phyloP scores from a whole-genome alignment of 768 basidiomycete genomes.

The Leccinum ochraceum region DNA sequence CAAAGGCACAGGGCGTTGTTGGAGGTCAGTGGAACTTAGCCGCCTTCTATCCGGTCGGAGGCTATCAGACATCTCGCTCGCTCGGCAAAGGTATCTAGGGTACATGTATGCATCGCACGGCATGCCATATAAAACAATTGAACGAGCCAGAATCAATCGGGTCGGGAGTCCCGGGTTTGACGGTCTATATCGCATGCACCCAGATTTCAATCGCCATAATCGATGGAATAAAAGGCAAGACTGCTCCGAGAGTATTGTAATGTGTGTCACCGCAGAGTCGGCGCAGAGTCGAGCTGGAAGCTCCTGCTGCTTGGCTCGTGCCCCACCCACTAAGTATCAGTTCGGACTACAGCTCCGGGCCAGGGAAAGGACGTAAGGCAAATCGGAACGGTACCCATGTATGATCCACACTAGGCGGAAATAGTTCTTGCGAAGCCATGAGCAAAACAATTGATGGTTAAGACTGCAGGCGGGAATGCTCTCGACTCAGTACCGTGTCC shows the following conservation, averaged over 20 bases:
- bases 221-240: background rate
- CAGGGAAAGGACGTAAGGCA: background rate
- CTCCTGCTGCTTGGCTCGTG: background rate
- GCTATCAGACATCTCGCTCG: background rate
- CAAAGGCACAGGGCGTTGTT: background rate
- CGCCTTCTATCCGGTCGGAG: background rate
- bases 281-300: constrained; percentile 1
- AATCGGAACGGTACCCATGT: background rate
- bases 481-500: background rate
- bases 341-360: background rate
- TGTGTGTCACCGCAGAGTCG: background rate
- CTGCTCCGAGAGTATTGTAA: background rate
- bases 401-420: background rate
- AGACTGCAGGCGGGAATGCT: background rate
- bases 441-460: no score
- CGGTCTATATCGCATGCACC: background rate
- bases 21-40: no score
- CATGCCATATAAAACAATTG: background rate
- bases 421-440: background rate
- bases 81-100: background rate
- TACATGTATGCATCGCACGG: background rate
- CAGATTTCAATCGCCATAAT: background rate
- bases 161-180: background rate
- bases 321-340: background rate
- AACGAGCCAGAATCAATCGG: background rate